Evolutionary conservation across 2,329 filamentous ascomycete genomes (phyloP).

Genomic region (Stemphylium lycopersici): DNA sequence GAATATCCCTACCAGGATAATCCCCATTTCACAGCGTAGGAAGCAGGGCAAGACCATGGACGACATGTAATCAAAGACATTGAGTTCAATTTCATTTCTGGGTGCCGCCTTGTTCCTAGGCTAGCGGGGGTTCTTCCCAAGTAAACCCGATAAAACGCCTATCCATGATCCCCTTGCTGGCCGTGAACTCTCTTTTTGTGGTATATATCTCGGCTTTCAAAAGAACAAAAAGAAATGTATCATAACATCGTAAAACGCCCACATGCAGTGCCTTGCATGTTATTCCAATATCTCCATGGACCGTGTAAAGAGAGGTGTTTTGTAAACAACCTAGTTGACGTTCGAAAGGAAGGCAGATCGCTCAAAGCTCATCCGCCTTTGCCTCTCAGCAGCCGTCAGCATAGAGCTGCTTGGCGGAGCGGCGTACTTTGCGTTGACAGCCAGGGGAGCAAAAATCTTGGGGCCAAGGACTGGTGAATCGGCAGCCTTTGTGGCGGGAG

Average conservation of each 20-base stretch:
- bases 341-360: slow-evolving; percentile 41
- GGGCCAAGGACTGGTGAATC: slow-evolving; percentile 36
- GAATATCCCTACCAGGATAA: no score
- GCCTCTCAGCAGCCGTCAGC: slow-evolving; percentile 30
- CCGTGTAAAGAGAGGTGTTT: not conserved
- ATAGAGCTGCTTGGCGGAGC: slow-evolving; percentile 29
- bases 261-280: not conserved
- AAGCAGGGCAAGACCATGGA: no score
- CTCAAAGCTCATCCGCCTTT: slow-evolving; percentile 21
- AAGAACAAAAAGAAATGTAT: slow-evolving; percentile 23
- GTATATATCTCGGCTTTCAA: slow-evolving; percentile 22
- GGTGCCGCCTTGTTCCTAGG: slow-evolving; percentile 1
- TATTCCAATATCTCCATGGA: not conserved
- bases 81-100: not conserved
- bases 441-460: slow-evolving; percentile 40
- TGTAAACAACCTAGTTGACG: slow-evolving; percentile 25
- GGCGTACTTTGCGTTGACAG: slow-evolving; percentile 43
- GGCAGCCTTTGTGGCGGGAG: slow-evolving; percentile 32
- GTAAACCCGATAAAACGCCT: slow-evolving; percentile 7
- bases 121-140: not conserved
- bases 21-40: no score
- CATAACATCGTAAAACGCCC: slow-evolving; percentile 26
- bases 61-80: no score
- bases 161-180: slow-evolving; percentile 17
- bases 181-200: slow-evolving; percentile 28